Percentiles rank a stretch among this genome's conserved stretches.
Evolutionary conservation across 176 grass and related monocot genomes (phyloP).

Genomic region (Raddia guianensis): DNA sequence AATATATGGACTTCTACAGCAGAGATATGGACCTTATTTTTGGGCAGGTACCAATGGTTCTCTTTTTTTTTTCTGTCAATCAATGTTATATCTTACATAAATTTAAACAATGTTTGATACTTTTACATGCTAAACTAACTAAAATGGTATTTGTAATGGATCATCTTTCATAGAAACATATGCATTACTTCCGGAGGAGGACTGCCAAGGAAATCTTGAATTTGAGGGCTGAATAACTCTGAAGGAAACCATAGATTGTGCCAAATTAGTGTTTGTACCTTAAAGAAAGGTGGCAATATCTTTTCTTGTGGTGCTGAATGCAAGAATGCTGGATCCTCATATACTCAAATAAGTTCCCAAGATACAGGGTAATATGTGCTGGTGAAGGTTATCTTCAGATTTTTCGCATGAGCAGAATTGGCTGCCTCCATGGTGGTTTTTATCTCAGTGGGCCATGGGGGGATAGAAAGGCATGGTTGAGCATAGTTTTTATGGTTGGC

Average conservation of each 20-base stretch:
- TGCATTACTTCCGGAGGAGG: conserved; percentile 80
- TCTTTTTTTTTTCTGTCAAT: not conserved
- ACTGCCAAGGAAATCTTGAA: conserved; percentile 75
- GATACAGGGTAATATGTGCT: not conserved
- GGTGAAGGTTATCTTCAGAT: not conserved
- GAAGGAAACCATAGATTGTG: conserved; percentile 19
- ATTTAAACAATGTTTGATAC: conserved; percentile 10
- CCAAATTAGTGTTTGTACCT: not conserved
- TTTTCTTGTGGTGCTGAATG: conserved; percentile 11
- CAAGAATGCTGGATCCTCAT: not conserved
- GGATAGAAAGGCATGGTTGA: not conserved
- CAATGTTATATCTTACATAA: conserved; percentile 19
- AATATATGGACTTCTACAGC: conserved; percentile 94
- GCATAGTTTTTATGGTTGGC: not conserved
- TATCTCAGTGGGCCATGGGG: not conserved
- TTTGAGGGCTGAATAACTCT: conserved; percentile 59
- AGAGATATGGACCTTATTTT: conserved; percentile 72
- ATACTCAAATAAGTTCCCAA: conserved; percentile 21
- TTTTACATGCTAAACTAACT: conserved; percentile 15
- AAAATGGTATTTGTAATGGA: conserved; percentile 31
- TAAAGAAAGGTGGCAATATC: not conserved
- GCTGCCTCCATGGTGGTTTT: not conserved
- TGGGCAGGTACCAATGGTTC: conserved; percentile 51
- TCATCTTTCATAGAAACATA: conserved; percentile 64
- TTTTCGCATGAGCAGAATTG: not conserved